Evolutionary conservation across 2,329 filamentous ascomycete genomes (phyloP), one percentile per base, ranked within the genome.

Genomic region (Ceratocystis papillata): DNA sequence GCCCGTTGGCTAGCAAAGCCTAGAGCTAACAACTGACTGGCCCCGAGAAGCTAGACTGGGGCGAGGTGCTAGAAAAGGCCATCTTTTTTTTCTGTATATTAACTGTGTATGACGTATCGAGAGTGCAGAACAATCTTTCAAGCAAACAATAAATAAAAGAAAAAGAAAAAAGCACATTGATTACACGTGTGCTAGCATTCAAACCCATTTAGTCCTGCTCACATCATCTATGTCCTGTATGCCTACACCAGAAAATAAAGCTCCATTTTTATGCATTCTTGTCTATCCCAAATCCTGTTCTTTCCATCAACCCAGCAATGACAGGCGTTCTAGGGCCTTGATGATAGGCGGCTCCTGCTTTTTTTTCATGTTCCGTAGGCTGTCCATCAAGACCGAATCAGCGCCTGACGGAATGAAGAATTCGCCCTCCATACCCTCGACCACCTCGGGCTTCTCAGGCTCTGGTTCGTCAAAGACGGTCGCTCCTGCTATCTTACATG

Each of bases 401-500:
- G 78, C 80, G 2, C 81, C 81, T n/a, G 73, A 75, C 4, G 77
- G 76, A 66, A 69, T 74, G 74, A 71, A 76, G 45, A 69, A 64
- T 62, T 63, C 71, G 5, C 63, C 66, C 37, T 65, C 59, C 0
- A 67, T 69, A 8, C 72, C 70, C 20, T 67, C 70, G n/a, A 69
- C 70, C 7, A 55, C 68, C 65, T 69, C 67, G 62, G 66, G 44
- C 50, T 70, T 67, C 46, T 70, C 69, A 48, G 69, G 68, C 45
- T 69, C 64, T 20, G 68, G 64, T 33, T 69, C 68, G 17, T 69
- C 64, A 73, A 89, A 96, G 0, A 96, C 87, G 71, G 95, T 88
- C 8, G 76, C 78, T 17, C 91, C 79, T 55, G 87, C 87, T 6
- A 77, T 79, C 69, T 76, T 76, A 73, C 90, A 96, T 69, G 84